Conservation (phyloP, 2,329 filamentous ascomycete genomes). For the Trichoderma sp. region DNA sequence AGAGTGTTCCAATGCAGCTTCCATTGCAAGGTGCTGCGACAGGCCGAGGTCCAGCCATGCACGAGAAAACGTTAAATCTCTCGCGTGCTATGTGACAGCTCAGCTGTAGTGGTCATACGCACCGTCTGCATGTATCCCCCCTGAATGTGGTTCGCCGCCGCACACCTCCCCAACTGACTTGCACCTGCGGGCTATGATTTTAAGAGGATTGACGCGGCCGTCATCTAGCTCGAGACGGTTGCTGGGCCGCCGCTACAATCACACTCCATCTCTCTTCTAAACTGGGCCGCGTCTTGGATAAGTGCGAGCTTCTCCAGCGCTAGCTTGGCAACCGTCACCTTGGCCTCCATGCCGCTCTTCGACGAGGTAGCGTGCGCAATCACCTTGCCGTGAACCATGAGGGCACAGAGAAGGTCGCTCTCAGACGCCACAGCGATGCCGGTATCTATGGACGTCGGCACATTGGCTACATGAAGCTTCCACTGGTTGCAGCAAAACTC, state of each 20-base stretch:
- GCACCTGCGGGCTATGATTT: neutral
- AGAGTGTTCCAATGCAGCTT: neutral
- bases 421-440: conserved; percentile 41
- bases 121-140: neutral
- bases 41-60: neutral
- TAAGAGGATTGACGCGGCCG: neutral
- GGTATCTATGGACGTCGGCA: conserved; percentile 43
- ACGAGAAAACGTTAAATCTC: neutral
- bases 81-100: neutral
- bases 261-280: conserved; percentile 17
- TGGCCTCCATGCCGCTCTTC: conserved; percentile 71
- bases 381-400: conserved; percentile 74
- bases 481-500: conserved; percentile 65
- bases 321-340: conserved; percentile 62
- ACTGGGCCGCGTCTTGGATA: conserved; percentile 1
- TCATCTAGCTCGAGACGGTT: neutral
- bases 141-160: neutral
- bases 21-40: neutral
- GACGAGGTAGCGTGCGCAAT: conserved; percentile 59
- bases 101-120: neutral
- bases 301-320: conserved; percentile 16
- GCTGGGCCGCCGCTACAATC: conserved; percentile 11
- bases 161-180: neutral
- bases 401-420: conserved; percentile 65
- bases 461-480: conserved; percentile 54